A percentile compares a stretch with the other conserved stretches of the same genome.
These are phyloP conservation scores for Geum urbanum DNA, from an alignment of 306 rosid genomes.

Conservation along the genomic window DNA sequence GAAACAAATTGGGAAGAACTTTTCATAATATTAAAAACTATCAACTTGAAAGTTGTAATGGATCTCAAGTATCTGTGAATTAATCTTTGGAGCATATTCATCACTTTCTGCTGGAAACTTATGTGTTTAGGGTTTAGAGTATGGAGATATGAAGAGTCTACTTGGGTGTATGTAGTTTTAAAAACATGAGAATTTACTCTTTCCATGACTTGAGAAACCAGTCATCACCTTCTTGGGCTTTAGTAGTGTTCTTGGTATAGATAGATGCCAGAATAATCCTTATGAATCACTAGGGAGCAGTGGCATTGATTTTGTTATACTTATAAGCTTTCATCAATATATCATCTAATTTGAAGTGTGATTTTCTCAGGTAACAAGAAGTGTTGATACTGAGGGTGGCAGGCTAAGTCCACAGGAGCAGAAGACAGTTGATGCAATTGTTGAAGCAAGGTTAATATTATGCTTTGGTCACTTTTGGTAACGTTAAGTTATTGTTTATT, in stretches of 20 bases:
- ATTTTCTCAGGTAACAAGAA: conserved; percentile 75
- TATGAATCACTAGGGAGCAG: background rate
- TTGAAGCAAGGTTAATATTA: conserved; percentile 74
- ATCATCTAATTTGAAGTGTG: background rate
- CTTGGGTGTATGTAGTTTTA: background rate
- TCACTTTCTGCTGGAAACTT: background rate
- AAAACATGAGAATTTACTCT: background rate
- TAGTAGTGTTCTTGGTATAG: background rate
- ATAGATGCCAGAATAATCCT: background rate
- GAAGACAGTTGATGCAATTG: conserved; percentile 84
- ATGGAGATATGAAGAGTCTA: background rate
- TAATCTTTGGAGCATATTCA: background rate
- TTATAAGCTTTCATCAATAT: background rate
- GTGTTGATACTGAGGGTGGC: conserved; percentile 73
- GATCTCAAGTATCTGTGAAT: background rate
- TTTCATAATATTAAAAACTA: background rate
- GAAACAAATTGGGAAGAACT: background rate
- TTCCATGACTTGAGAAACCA: background rate
- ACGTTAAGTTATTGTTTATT: background rate
- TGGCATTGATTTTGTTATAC: background rate
- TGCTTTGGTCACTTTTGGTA: conserved; percentile 1
- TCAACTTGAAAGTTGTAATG: background rate
- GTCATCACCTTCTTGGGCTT: background rate
- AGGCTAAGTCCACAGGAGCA: conserved; percentile 87
- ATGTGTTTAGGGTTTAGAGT: background rate